Base-by-base conservation (phyloP, 768 basidiomycete genomes). In the Pulveroboletus sp. region DNA sequence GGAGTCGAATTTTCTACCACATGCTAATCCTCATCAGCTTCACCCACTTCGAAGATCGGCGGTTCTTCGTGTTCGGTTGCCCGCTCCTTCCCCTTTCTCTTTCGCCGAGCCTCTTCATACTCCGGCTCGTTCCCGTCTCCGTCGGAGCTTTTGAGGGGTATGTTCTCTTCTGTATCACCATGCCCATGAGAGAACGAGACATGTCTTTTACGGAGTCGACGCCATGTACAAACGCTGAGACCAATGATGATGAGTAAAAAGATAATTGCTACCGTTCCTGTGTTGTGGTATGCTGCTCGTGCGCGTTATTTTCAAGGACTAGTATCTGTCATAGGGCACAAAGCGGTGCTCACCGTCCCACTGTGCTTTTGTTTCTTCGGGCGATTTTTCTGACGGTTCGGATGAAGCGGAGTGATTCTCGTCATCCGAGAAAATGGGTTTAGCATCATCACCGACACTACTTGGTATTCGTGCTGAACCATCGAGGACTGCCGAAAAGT, bases 181-280 rank as follows among this genome's bases (percentile, higher is more conserved):
- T 30, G 37, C 11, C 26, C 21, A 21, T 39, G 51, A 12, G 38
- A 32, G 26, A 37, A 74, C 52, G 11, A 74, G 68, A 48, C 60
- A 51, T 52, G 60, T 43, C 51, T 42, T 28, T 31, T 62, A 10
- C 60, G 60, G 6, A 65, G 57, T 36, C 90, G 83, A 69, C 81
- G 89, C 83, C 87, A 97, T 49, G 95, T 73, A 68, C 88, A 91
- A 9, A 78, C 68, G 0, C 82, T 89, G 46, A 93, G 79, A 14
- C 75, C 76, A 17, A 81, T 61, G 32, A 80, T 73, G 50, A 94
- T 77, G 47, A 96, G 68, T 3, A 94, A 62, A 36, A 97, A 76
- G 21, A 95, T 83, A n/a, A 93, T 71, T 3, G 86, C 83, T 1
- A 86, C 89, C 0, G 92, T 93, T 10, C 90, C 92, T 31, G 91